phyloP scores from a whole-genome alignment of 768 basidiomycete species.

The Coprinellus micaceus region DNA sequence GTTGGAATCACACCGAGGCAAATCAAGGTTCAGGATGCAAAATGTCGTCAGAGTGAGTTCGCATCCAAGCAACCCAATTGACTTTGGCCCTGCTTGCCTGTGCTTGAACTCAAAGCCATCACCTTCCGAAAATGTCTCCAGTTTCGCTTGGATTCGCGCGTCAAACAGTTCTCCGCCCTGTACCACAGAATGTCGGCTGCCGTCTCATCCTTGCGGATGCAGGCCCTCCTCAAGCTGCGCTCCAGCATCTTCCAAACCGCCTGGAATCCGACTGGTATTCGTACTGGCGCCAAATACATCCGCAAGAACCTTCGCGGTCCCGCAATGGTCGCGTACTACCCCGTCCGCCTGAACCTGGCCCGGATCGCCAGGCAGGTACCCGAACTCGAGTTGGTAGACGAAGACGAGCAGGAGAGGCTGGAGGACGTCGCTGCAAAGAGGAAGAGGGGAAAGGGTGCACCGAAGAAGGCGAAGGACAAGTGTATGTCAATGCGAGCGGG shows the following conservation, averaged over 20 bases:
- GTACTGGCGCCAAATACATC: conserved; percentile 92
- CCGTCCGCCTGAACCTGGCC: conserved; percentile 52
- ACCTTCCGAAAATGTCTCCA: not conserved
- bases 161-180: not conserved
- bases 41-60: too few relatives aligned
- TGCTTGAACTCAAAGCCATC: not conserved
- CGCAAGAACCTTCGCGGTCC: conserved; percentile 79
- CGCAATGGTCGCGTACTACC: conserved; percentile 84
- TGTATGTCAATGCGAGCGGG: conserved; percentile 37
- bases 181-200: not conserved
- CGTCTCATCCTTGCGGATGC: conserved; percentile 34
- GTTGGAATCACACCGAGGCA: too few relatives aligned
- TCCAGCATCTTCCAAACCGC: conserved; percentile 81
- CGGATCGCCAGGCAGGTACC: conserved; percentile 49
- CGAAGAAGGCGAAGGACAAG: conserved; percentile 71
- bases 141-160: not conserved
- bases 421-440: conserved; percentile 65
- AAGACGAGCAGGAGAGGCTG: conserved; percentile 62
- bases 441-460: conserved; percentile 78
- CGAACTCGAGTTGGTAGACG: conserved; percentile 58
- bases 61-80: too few relatives aligned
- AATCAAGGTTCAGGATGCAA: too few relatives aligned
- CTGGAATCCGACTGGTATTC: conserved; percentile 76
- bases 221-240: conserved; percentile 58
- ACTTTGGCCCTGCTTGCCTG: not conserved